These are phyloP conservation scores for Colletotrichum filicis DNA, from an alignment of 2,329 filamentous ascomycete species.

Conservation along the genomic window DNA sequence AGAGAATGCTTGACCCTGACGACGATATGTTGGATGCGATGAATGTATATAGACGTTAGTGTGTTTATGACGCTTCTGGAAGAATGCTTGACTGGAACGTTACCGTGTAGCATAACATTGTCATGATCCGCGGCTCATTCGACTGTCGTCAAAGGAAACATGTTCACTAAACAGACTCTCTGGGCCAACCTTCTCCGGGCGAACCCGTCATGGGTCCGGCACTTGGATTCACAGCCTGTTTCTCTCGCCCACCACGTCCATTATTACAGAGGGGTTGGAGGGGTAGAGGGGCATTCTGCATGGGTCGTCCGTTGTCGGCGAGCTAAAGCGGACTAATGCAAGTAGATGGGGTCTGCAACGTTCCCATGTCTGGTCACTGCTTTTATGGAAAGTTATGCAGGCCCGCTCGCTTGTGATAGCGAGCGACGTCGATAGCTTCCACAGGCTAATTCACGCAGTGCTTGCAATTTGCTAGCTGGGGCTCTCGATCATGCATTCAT, in stretches of 20 bases:
- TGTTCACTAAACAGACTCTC: neutral
- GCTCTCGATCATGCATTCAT: neutral
- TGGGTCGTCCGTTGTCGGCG: neutral
- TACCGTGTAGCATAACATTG: neutral
- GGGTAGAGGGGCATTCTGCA: neutral
- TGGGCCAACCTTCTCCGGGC: neutral
- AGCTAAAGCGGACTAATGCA: neutral
- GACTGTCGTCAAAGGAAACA: neutral
- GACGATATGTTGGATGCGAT: no score
- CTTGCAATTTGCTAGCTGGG: neutral
- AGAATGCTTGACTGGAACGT: neutral
- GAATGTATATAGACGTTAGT: no score
- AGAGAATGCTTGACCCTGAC: no score
- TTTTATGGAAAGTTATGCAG: neutral
- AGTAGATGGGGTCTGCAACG: neutral
- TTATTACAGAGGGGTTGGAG: neutral
- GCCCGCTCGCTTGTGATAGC: neutral
- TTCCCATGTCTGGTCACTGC: neutral
- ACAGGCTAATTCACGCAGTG: neutral
- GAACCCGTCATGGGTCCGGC: neutral
- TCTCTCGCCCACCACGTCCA: neutral
- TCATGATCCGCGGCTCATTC: neutral
- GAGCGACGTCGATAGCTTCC: neutral
- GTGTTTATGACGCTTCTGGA: neutral
- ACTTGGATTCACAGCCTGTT: neutral